Evolutionary conservation across 75 land plant genomes (phyloP).

Genomic region (Chamaecyparis obtusa): DNA sequence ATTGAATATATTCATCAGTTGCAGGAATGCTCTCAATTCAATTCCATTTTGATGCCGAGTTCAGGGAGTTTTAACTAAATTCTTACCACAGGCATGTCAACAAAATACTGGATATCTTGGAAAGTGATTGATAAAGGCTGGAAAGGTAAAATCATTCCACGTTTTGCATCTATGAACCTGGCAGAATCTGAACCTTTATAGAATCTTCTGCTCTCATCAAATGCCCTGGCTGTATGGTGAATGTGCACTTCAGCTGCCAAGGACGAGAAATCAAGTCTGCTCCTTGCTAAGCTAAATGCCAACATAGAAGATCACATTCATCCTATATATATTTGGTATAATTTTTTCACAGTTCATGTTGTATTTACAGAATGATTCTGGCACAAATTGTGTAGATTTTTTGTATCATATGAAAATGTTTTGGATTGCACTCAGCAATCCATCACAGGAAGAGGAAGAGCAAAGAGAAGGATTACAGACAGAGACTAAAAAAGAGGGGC

Average conservation of each 20-base stretch:
- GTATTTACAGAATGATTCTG: no score
- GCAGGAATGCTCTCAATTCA: conserved; percentile 4
- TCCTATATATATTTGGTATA: no score
- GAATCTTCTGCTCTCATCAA: not conserved
- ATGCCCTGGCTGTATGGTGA: not conserved
- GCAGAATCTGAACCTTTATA: conserved; percentile 1
- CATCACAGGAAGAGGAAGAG: no score
- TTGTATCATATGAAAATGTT: no score
- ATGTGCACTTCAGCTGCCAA: not conserved
- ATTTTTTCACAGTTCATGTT: no score
- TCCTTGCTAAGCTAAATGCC: not conserved
- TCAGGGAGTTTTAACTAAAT: not conserved
- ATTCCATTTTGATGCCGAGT: not conserved
- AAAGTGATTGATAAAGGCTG: conserved; percentile 19
- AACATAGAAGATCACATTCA: not conserved
- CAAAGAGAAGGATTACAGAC: no score
- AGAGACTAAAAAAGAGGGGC: no score
- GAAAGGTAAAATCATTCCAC: conserved; percentile 5
- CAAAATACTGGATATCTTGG: conserved; percentile 22
- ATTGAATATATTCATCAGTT: not conserved
- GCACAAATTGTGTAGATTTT: no score
- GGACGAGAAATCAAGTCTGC: not conserved
- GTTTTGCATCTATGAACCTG: not conserved
- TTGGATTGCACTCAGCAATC: no score
- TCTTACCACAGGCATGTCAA: conserved; percentile 23